Percentiles rank a stretch among this genome's conserved stretches.
Conservation (phyloP, 2,329 filamentous ascomycete species). For the Tolypocladium endophyticum region DNA sequence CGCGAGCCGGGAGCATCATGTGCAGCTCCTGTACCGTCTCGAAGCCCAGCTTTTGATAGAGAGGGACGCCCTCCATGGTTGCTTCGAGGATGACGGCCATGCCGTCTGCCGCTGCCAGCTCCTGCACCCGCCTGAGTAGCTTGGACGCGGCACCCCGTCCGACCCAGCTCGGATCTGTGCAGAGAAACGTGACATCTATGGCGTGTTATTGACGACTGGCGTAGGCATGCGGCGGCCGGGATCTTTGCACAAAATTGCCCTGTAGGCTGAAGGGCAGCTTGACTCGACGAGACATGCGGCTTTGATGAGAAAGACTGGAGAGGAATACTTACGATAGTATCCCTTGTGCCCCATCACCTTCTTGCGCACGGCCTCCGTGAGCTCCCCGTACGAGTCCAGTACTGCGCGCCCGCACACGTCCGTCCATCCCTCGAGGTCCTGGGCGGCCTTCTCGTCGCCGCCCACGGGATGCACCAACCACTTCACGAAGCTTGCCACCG, state of each 20-base stretch:
- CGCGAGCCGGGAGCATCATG: conserved; percentile 22
- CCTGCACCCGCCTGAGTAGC: conserved; percentile 21
- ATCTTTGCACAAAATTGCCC: too few species aligned
- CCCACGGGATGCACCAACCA: conserved; percentile 20
- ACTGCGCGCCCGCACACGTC: conserved; percentile 16
- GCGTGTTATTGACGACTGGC: background rate
- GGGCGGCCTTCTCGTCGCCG: conserved; percentile 5
- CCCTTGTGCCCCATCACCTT: conserved; percentile 16
- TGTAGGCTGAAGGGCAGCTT: too few species aligned
- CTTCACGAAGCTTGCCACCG: conserved; percentile 23
- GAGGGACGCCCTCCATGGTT: conserved; percentile 24
- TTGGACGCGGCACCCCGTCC: conserved; percentile 23
- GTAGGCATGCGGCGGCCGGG: too few species aligned
- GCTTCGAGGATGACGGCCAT: conserved; percentile 27
- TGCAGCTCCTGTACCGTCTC: conserved; percentile 17
- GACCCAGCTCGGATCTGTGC: conserved; percentile 22
- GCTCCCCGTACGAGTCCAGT: conserved; percentile 21
- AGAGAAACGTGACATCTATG: conserved; percentile 27
- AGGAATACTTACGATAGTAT: conserved; percentile 22
- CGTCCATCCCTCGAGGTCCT: conserved; percentile 17
- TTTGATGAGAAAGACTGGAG: background rate
- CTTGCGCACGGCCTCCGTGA: conserved; percentile 19
- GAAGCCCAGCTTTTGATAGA: conserved; percentile 29
- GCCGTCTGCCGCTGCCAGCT: conserved; percentile 18
- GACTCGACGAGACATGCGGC: too few species aligned